Conservation (phyloP, 768 basidiomycete genomes). For the Daedaleopsis sinensis region DNA sequence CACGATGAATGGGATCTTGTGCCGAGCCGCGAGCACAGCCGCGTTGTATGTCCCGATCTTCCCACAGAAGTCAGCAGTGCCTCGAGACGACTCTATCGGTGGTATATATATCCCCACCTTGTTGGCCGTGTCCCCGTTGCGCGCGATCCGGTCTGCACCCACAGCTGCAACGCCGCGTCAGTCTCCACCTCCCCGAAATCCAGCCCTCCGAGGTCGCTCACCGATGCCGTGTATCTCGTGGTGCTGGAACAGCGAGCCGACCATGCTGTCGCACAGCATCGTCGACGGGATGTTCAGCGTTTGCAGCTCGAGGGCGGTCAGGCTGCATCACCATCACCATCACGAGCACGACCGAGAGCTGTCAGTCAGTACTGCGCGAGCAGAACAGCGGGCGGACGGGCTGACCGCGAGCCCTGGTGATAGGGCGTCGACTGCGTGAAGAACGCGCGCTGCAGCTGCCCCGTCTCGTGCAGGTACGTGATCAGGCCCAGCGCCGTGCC, state of each 20-base stretch:
- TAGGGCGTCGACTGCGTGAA: conserved; percentile 95
- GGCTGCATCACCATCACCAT: conserved; percentile 42
- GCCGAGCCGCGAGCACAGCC: conserved; percentile 86
- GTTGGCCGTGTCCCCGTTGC: conserved; percentile 97
- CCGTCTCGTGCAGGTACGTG: conserved; percentile 81
- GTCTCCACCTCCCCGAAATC: neutral
- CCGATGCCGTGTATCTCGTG: conserved; percentile 81
- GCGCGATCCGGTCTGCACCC: conserved; percentile 87
- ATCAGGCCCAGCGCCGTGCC: conserved; percentile 95
- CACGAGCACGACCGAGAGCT: neutral
- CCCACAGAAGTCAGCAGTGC: neutral
- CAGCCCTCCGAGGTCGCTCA: conserved; percentile 35
- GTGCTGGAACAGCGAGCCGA: conserved; percentile 92
- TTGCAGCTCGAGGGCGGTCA: conserved; percentile 89
- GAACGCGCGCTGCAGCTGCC: conserved; percentile 79
- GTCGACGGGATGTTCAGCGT: conserved; percentile 82
- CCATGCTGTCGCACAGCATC: conserved; percentile 98
- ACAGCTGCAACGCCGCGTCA: conserved; percentile 51
- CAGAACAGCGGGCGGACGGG: neutral
- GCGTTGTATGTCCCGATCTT: conserved; percentile 95
- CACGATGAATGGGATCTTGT: conserved; percentile 89
- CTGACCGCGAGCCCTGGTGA: conserved; percentile 85
- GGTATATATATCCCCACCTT: conserved; percentile 51
- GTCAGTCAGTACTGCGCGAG: neutral
- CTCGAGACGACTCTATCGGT: neutral